These are phyloP conservation scores for Puccinia coronata DNA, from an alignment of 1,284 basidiomycete species.

Conservation along the genomic window DNA sequence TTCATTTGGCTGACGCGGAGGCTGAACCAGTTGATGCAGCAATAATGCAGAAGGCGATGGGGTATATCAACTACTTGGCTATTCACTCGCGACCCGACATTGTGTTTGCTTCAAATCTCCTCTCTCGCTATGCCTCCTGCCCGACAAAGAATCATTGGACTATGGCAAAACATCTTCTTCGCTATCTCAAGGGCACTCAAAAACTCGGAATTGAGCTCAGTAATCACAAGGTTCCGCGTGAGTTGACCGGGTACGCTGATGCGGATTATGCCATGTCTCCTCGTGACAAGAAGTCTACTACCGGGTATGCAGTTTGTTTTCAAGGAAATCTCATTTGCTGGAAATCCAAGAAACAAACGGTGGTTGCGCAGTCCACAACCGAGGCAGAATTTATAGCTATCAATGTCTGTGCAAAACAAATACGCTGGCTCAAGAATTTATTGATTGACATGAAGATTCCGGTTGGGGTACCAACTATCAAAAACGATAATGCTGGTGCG, in stretches of 20 bases:
- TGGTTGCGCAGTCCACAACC: not conserved
- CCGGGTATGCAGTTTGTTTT: no score
- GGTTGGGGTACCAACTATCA: not conserved
- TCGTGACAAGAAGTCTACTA: not conserved
- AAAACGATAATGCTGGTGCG: not conserved
- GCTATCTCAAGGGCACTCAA: not conserved
- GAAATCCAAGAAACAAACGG: not conserved
- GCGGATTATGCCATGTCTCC: not conserved
- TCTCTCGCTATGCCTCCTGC: not conserved
- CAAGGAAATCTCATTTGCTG: conserved; percentile 14
- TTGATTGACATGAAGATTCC: not conserved
- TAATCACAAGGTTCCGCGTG: not conserved
- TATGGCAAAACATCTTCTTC: not conserved
- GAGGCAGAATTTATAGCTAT: not conserved
- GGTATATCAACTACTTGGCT: conserved; percentile 1
- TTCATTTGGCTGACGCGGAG: not conserved
- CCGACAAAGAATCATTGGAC: not conserved
- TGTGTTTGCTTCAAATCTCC: conserved; percentile 5
- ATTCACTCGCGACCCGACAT: not conserved
- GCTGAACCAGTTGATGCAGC: not conserved
- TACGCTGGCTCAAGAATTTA: not conserved
- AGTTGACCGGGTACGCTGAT: not conserved
- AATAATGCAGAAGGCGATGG: conserved; percentile 16
- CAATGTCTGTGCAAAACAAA: not conserved
- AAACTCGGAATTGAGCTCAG: not conserved